These are phyloP conservation scores for Teratosphaeria nubilosa DNA, from an alignment of 2,329 filamentous ascomycete species.

Conservation along the genomic window DNA sequence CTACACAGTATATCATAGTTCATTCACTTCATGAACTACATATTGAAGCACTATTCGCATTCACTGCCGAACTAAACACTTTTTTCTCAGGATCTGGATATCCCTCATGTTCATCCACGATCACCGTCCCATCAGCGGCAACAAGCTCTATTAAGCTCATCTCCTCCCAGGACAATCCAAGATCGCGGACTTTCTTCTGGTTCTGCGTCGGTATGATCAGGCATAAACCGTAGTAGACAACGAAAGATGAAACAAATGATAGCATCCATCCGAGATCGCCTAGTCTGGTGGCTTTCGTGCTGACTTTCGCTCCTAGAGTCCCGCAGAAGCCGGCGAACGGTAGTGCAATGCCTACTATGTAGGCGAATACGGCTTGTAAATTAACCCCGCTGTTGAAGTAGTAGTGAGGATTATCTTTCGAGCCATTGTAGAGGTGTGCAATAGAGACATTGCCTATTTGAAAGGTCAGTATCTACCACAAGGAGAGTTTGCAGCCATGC, in stretches of 20 bases:
- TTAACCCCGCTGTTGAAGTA: conserved; percentile 45
- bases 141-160: conserved; percentile 11
- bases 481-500: background rate
- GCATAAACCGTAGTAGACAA: conserved; percentile 42
- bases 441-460: conserved; percentile 12
- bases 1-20: background rate
- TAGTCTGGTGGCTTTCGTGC: conserved; percentile 23
- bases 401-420: conserved; percentile 39
- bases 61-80: background rate
- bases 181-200: conserved; percentile 26
- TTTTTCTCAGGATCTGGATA: conserved; percentile 4
- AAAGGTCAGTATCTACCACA: background rate
- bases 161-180: conserved; percentile 22
- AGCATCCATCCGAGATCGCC: conserved; percentile 54
- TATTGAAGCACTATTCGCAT: background rate
- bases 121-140: conserved; percentile 10
- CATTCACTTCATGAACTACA: background rate
- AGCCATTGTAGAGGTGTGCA: conserved; percentile 32
- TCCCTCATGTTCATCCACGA: conserved; percentile 7
- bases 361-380: conserved; percentile 48
- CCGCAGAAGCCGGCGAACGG: conserved; percentile 46
- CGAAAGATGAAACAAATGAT: conserved; percentile 46
- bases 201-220: conserved; percentile 30
- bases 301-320: conserved; percentile 29
- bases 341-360: conserved; percentile 48